Conservation (phyloP, 305 asterid genomes). For the Fraxinus floribunda region DNA sequence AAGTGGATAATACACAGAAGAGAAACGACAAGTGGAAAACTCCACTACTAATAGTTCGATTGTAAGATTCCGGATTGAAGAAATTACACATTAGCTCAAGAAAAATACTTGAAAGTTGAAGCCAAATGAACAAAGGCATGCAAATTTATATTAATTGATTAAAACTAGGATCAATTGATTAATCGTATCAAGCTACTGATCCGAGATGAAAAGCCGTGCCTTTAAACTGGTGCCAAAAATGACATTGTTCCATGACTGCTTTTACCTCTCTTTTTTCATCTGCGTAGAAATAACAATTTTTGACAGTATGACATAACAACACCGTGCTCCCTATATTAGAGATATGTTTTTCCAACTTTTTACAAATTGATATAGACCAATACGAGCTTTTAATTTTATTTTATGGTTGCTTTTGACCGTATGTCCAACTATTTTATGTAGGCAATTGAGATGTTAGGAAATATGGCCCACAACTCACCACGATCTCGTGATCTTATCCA, state of each 20-base stretch:
- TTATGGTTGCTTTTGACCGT: slow-evolving; percentile 37
- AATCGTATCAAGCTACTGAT: too few relatives aligned
- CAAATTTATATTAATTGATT: too few relatives aligned
- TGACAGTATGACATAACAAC: neutral
- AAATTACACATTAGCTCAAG: too few relatives aligned
- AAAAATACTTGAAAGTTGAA: too few relatives aligned
- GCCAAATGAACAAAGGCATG: too few relatives aligned
- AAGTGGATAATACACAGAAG: too few relatives aligned
- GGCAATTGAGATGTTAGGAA: neutral
- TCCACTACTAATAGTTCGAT: too few relatives aligned
- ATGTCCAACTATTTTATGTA: neutral
- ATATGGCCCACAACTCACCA: neutral
- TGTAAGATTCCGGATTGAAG: too few relatives aligned
- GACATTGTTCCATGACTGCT: neutral
- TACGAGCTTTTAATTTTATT: slow-evolving; percentile 6
- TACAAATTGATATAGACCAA: neutral
- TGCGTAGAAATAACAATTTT: neutral
- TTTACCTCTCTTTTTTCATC: neutral
- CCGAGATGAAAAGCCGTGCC: too few relatives aligned
- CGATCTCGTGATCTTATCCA: neutral
- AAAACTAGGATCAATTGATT: too few relatives aligned
- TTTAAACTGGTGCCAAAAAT: too few relatives aligned
- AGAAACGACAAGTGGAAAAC: too few relatives aligned
- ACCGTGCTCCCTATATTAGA: neutral
- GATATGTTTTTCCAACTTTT: neutral